Conservation (phyloP, 2,329 filamentous ascomycete species). For the Colletotrichum sp. region DNA sequence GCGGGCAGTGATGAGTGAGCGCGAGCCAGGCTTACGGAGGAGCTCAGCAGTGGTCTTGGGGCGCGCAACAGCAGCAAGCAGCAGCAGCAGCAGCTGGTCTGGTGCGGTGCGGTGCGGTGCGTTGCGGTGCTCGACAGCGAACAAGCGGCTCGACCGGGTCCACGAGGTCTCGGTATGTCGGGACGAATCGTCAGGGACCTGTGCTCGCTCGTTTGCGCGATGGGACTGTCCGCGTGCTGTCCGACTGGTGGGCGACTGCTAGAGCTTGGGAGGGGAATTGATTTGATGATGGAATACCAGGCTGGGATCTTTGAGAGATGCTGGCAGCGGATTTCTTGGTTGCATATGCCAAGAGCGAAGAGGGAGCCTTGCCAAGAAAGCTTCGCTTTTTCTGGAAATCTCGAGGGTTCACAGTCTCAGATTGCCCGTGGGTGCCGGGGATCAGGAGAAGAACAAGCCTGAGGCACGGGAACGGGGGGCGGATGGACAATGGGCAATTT, state of each 20-base stretch:
- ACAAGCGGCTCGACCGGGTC: slow-evolving; percentile 15
- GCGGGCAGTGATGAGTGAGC: neutral
- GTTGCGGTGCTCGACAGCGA: neutral
- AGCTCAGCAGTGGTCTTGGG: neutral
- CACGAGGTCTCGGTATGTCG: slow-evolving; percentile 19
- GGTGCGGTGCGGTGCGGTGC: neutral
- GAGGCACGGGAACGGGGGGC: slow-evolving; percentile 5
- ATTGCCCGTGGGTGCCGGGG: slow-evolving; percentile 21
- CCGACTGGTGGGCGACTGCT: neutral
- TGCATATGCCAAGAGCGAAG: slow-evolving; percentile 26
- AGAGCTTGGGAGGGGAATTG: slow-evolving; percentile 13
- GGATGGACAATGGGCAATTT: neutral
- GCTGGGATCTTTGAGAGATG: slow-evolving; percentile 22
- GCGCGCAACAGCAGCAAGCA: neutral
- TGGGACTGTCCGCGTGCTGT: neutral
- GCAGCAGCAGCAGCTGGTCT: neutral
- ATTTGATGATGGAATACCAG: slow-evolving; percentile 22
- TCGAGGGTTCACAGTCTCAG: slow-evolving; percentile 23
- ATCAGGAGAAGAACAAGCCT: slow-evolving; percentile 7
- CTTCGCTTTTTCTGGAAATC: slow-evolving; percentile 25
- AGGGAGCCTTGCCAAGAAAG: slow-evolving; percentile 26
- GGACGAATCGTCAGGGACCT: slow-evolving; percentile 10
- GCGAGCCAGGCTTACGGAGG: neutral
- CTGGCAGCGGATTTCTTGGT: slow-evolving; percentile 23
- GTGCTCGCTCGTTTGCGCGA: slow-evolving; percentile 5